Evolutionary conservation across 352 stramenopile species (phyloP).

Genomic region (Phytophthora parvispora): DNA sequence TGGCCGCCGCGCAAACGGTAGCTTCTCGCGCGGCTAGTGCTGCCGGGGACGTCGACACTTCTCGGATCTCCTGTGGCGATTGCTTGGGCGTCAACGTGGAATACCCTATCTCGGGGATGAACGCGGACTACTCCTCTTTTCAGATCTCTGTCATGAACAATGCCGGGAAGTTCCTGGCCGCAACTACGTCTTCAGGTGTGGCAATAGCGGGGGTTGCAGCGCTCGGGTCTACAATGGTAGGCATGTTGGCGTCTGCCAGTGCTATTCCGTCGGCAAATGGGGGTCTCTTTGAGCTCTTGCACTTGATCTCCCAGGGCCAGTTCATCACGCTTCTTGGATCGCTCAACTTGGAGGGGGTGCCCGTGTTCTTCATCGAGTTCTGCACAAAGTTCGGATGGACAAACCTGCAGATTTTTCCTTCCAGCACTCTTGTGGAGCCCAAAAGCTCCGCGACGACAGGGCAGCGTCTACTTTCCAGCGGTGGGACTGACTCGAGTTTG

Average conservation of each 20-base stretch:
- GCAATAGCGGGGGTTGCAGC: constrained; percentile 34
- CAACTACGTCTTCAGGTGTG: constrained; percentile 39
- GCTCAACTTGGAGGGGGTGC: constrained; percentile 50
- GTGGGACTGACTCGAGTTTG: constrained; percentile 14
- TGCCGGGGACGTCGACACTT: constrained; percentile 12
- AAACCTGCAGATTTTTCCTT: constrained; percentile 60
- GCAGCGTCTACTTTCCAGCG: constrained; percentile 18
- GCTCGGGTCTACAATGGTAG: constrained; percentile 23
- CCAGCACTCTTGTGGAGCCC: not conserved
- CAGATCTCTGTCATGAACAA: constrained; percentile 57
- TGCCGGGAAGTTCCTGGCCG: constrained; percentile 37
- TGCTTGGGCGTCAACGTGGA: constrained; percentile 58
- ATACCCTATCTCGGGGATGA: constrained; percentile 43
- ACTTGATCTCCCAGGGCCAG: constrained; percentile 54
- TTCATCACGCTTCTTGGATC: constrained; percentile 61
- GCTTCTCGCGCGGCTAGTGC: constrained; percentile 24
- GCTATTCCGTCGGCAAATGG: constrained; percentile 3
- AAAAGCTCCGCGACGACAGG: not conserved
- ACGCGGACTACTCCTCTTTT: constrained; percentile 44
- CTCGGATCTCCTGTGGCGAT: constrained; percentile 40
- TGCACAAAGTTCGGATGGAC: constrained; percentile 61
- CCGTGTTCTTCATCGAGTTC: constrained; percentile 59
- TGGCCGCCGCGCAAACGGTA: constrained; percentile 5
- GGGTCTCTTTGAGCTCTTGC: constrained; percentile 47
- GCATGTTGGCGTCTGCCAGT: constrained; percentile 15